Conservation (phyloP, 805 yeast species). For the Metschnikowia reukaufii region DNA sequence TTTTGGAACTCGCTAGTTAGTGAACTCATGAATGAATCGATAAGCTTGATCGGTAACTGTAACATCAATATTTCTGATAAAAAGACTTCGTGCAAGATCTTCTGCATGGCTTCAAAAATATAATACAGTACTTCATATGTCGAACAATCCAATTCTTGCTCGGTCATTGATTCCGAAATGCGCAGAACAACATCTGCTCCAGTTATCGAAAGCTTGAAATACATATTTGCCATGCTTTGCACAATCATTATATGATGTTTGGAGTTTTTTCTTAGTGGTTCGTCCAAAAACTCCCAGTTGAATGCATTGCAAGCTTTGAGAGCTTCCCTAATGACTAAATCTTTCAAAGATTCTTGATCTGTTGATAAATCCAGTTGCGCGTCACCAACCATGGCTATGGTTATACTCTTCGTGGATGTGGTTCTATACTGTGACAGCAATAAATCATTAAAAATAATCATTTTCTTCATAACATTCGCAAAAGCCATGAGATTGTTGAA, state of each 20-base stretch:
- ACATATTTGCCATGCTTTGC: background rate
- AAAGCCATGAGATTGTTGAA: background rate
- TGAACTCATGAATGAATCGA: background rate
- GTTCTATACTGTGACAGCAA: background rate
- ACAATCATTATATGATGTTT: background rate
- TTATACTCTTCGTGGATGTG: background rate
- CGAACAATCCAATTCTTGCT: background rate
- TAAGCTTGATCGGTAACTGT: conserved; percentile 2
- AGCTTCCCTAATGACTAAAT: background rate
- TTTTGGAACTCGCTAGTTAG: conserved; percentile 5
- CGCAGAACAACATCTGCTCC: background rate
- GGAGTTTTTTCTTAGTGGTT: background rate
- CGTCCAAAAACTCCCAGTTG: background rate
- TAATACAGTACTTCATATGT: background rate
- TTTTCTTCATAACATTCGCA: conserved; percentile 1
- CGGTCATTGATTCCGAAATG: background rate
- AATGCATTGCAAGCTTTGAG: background rate
- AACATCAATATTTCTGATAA: background rate
- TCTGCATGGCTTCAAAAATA: background rate
- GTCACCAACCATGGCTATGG: background rate
- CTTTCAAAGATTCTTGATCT: background rate
- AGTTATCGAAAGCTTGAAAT: background rate
- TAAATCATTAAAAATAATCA: conserved; percentile 3
- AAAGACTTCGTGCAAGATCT: background rate
- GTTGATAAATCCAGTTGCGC: background rate